Evolutionary conservation across 2,329 filamentous ascomycete species (phyloP), one percentile per base, ranked within the genome.

Genomic region (Apiospora koreana): DNA sequence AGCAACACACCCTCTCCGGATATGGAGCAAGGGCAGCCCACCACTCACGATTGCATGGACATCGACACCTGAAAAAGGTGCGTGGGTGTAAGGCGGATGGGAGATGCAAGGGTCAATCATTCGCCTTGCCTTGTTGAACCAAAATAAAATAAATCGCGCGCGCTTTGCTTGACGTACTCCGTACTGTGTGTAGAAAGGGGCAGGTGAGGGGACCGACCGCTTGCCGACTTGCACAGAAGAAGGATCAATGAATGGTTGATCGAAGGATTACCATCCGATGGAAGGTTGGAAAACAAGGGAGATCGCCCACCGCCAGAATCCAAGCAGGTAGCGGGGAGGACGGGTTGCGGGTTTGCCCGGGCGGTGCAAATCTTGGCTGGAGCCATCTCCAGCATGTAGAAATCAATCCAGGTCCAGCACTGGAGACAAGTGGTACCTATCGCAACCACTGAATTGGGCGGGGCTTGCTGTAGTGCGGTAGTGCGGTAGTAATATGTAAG

Each of bases 371-470:
- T 42, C 64, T 65, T 65, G 64, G 65, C 43, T 38, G 14, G 41
- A 28, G 41, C 38, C 12, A 3, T 3, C 3, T 21, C 12, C 6
- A 9, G 41, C 41, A 31, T 58, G 25, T 25, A 43, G 41, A 43
- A 43, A 43, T 43, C 41, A 12, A 16, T 35, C 50, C 50, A 58
- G 50, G 28, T 4, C 50, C 50, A 35, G 50, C 28, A 58, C 18
- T 70, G 69, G 65, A 68, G 67, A 68, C 69, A 70, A 68, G 69
- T 70, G 69, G 69, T 67, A 31, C 69, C 69, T 70, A 68, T 70
- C 69, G 69, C 16, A 48, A 48, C 48, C 69, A 65, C 48, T 67
- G 45, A 25, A 66, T 65, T n/a, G 43, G 45, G 66, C 66, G 66
- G 66, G 66, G 66, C 66, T 21, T 6, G 58, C 18, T 16, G 35